Evolutionary conservation across 2,329 filamentous ascomycete species (phyloP).

Genomic region (Exophiala xenobiotica): DNA sequence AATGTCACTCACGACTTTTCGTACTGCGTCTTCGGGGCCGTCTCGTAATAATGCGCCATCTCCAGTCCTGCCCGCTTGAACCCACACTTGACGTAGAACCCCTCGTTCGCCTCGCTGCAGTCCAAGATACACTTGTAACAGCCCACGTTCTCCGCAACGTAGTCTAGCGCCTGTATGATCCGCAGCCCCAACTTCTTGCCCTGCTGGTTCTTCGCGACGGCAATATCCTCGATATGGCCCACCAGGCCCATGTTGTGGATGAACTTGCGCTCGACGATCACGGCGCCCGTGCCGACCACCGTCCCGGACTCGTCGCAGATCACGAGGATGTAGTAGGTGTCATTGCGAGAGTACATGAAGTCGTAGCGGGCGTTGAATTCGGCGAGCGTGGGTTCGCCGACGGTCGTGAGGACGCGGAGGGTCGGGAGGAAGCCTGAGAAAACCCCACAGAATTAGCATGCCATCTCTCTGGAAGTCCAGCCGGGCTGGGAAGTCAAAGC

Average conservation of each 20-base stretch:
- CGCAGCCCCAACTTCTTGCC: constrained; percentile 93
- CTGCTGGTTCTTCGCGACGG: constrained; percentile 90
- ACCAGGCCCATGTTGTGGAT: constrained; percentile 59
- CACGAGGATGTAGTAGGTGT: constrained; percentile 82
- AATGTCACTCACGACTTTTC: too few species aligned
- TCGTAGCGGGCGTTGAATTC: constrained; percentile 78
- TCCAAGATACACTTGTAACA: constrained; percentile 98
- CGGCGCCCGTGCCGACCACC: constrained; percentile 85
- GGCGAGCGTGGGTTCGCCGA: constrained; percentile 77
- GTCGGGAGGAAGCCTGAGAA: constrained; percentile 77
- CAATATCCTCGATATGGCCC: constrained; percentile 97
- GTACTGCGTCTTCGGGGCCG: constrained; percentile 13
- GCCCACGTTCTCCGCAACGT: constrained; percentile 79
- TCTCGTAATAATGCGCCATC: constrained; percentile 88
- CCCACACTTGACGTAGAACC: constrained; percentile 97
- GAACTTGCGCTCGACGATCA: constrained; percentile 87
- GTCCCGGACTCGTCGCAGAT: constrained; percentile 69
- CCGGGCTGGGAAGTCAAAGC: too few species aligned
- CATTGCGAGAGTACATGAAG: constrained; percentile 71
- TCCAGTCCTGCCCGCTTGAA: constrained; percentile 89
- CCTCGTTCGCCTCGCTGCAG: constrained; percentile 93
- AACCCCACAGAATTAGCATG: not conserved
- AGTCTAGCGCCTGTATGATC: constrained; percentile 91
- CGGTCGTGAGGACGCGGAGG: constrained; percentile 84
- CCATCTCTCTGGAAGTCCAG: too few species aligned